These are phyloP conservation scores for Paramecium tetraurelia DNA, from an alignment of 73 alveolate genomes.

Conservation along the genomic window DNA sequence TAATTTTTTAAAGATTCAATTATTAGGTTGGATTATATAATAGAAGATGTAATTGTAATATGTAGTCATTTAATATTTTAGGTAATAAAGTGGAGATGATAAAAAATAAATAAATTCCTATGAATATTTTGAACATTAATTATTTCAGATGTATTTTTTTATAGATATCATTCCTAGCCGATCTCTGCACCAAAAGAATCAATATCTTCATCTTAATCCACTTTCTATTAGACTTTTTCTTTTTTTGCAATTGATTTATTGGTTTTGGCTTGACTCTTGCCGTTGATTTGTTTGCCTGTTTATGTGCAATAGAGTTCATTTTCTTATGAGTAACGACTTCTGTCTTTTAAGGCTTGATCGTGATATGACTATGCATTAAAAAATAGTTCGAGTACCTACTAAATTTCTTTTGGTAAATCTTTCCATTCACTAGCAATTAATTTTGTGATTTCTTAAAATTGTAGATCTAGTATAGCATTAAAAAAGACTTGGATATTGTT, in stretches of 20 bases:
- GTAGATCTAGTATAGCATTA: background rate
- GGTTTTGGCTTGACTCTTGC: background rate
- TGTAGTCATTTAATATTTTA: background rate
- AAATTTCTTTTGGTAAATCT: constrained; percentile 55
- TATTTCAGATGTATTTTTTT: background rate
- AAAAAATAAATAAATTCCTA: background rate
- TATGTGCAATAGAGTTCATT: constrained; percentile 10
- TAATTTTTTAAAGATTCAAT: background rate
- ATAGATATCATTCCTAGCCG: constrained; percentile 15
- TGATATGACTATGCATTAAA: background rate
- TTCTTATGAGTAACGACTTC: constrained; percentile 21
- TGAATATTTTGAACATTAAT: background rate
- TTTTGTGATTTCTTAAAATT: constrained; percentile 53
- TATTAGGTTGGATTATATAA: too few relatives aligned
- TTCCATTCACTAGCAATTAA: constrained; percentile 63
- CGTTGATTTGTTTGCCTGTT: background rate
- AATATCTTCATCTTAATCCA: background rate
- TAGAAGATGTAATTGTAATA: too few relatives aligned
- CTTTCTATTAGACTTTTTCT: background rate
- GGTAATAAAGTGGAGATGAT: background rate
- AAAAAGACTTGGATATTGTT: constrained; percentile 49
- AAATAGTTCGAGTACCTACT: background rate
- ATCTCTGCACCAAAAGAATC: constrained; percentile 53
- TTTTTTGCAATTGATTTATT: background rate
- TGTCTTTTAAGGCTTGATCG: background rate